Percentiles rank a stretch among this genome's conserved stretches.
These are phyloP conservation scores for Kwoniella botswanensis DNA, from an alignment of 768 basidiomycete species.

Conservation along the genomic window DNA sequence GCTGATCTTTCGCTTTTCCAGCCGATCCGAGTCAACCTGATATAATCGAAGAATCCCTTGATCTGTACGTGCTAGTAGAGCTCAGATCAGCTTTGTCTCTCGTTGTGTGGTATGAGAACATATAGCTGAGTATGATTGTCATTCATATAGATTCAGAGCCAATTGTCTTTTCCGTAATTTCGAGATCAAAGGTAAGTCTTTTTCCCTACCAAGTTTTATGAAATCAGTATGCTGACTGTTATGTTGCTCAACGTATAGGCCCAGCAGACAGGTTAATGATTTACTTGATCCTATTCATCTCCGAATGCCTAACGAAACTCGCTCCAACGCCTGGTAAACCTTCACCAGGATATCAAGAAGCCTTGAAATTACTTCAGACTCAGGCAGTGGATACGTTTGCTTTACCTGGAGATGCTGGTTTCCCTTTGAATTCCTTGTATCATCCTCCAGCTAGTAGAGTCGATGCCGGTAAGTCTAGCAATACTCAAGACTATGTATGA, in stretches of 20 bases:
- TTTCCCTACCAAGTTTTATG: background rate
- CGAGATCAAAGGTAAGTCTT: slow-evolving; percentile 79
- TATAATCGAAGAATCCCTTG: slow-evolving; percentile 93
- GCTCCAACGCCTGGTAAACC: slow-evolving; percentile 66
- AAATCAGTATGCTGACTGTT: background rate
- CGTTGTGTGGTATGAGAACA: background rate
- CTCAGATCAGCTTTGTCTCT: background rate
- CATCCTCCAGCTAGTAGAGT: slow-evolving; percentile 74
- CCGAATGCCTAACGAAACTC: slow-evolving; percentile 92
- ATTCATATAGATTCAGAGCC: slow-evolving; percentile 71
- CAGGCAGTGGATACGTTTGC: slow-evolving; percentile 91
- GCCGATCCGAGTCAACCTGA: slow-evolving; percentile 80
- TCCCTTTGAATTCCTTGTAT: slow-evolving; percentile 90
- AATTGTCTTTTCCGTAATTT: slow-evolving; percentile 99
- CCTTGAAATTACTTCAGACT: slow-evolving; percentile 83
- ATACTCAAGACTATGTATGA: background rate
- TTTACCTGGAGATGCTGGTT: slow-evolving; percentile 93
- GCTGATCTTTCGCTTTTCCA: slow-evolving; percentile 52
- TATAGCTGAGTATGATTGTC: background rate
- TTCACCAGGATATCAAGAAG: slow-evolving; percentile 67
- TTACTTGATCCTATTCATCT: slow-evolving; percentile 95
- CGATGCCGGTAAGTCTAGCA: slow-evolving; percentile 71
- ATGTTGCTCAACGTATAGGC: slow-evolving; percentile 52
- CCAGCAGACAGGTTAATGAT: slow-evolving; percentile 95
- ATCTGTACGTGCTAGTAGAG: slow-evolving; percentile 62